Percentiles rank a stretch among this genome's conserved stretches.
phyloP scores from a whole-genome alignment of 177 flowering plant species.

The Vitis hybrid region DNA sequence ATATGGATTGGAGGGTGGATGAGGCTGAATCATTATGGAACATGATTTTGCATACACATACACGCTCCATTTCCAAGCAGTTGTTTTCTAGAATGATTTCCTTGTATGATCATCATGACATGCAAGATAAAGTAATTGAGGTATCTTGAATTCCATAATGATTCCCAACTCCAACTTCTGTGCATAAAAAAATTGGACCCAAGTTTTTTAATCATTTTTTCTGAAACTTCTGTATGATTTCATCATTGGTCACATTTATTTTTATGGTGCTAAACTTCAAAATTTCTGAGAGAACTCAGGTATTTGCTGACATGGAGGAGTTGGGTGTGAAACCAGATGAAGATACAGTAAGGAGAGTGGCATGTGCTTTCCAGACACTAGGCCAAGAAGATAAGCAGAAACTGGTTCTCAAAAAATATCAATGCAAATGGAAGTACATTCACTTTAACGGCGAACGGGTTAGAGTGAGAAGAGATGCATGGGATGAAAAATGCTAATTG shows the following conservation, averaged over 20 bases:
- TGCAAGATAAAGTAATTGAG: conserved; percentile 75
- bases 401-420: conserved; percentile 56
- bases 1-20: conserved; percentile 76
- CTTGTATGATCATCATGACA: conserved; percentile 78
- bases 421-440: conserved; percentile 70
- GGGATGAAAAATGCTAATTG: conserved; percentile 7
- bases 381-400: conserved; percentile 72
- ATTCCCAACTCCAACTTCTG: neutral
- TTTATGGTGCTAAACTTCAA: neutral
- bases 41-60: conserved; percentile 80
- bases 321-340: conserved; percentile 88
- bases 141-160: conserved; percentile 29
- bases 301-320: conserved; percentile 99
- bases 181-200: neutral
- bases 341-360: conserved; percentile 69
- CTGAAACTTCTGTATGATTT: neutral
- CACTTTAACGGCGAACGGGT: conserved; percentile 82
- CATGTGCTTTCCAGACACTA: conserved; percentile 54
- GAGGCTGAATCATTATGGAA: conserved; percentile 95
- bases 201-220: neutral
- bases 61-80: conserved; percentile 76
- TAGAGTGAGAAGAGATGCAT: conserved; percentile 44
- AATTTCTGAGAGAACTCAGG: conserved; percentile 37
- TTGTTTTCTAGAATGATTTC: conserved; percentile 91
- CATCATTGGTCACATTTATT: neutral